Evolutionary conservation across 805 yeast species (phyloP), one percentile per base, ranked within the genome.

Genomic region (Blastobotrys terrestris): DNA sequence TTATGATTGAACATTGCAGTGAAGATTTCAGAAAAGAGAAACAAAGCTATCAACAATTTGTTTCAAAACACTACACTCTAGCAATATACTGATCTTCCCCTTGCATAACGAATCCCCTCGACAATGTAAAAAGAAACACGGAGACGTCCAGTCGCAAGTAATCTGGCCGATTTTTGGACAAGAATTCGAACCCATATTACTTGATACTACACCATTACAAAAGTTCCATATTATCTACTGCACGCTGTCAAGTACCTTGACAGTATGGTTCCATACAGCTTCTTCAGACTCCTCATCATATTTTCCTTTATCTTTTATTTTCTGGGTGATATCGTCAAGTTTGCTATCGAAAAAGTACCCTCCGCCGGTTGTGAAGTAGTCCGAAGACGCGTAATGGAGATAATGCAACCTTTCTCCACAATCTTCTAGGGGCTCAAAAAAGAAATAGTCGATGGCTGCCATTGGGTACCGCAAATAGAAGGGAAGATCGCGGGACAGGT

Each of bases 211-310:
- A n/a, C n/a, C n/a, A n/a, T n/a, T n/a, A n/a, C n/a, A n/a, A n/a
- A n/a, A n/a, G n/a, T n/a, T n/a, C n/a, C n/a, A n/a, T n/a, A n/a
- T n/a, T n/a, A n/a, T n/a, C 35, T 26, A 26, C 35, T 26, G 35
- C 8, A 26, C 35, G 11, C 35, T 56, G 56, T 21, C 68, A 50
- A 26, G 5, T 26, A 52, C 31, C 44, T 61, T 59, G 46, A 55
- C 52, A 20, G 62, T 58, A 39, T 61, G 64, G 13, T 45, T 46
- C 64, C 64, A 61, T 21, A 58, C 58, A 44, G 40, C 58, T n/a
- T 59, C 60, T 48, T 61, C 60, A 44, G 51, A 45, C 11, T 58
- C 58, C 26, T 51, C 51, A 4, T 52, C 21, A 2, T 57, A 44
- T 20, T 39, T 50, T 11, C 52, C 50, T 51, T 55, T 54, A 22